phyloP scores from a whole-genome alignment of 2,329 filamentous ascomycete species.

The Xylaria sp. region DNA sequence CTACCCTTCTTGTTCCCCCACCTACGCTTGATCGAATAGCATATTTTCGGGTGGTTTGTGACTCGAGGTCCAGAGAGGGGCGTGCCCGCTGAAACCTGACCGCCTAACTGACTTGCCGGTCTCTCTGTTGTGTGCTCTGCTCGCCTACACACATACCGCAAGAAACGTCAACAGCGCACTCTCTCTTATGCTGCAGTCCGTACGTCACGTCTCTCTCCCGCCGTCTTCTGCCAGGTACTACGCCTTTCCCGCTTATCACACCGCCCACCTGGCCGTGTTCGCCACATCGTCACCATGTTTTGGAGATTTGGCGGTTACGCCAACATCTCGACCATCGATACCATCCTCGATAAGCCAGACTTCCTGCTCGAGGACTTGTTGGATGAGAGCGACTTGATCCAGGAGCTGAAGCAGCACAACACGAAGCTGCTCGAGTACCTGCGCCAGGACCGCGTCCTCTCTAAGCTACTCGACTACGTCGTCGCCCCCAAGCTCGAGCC shows the following conservation, averaged over 20 bases:
- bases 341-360: slow-evolving; percentile 94
- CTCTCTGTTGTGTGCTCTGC: neutral
- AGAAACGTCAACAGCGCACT: neutral
- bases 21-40: too few species aligned
- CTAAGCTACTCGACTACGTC: slow-evolving; percentile 88
- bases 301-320: slow-evolving; percentile 99
- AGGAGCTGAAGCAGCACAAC: slow-evolving; percentile 98
- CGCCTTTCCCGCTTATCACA: neutral
- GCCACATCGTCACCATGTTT: slow-evolving; percentile 76
- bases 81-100: neutral
- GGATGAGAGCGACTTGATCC: slow-evolving; percentile 93
- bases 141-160: neutral
- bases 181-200: slow-evolving; percentile 23
- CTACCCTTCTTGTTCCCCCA: too few species aligned
- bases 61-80: neutral
- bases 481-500: slow-evolving; percentile 74
- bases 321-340: slow-evolving; percentile 95
- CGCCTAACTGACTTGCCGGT: neutral
- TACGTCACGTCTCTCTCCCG: slow-evolving; percentile 6
- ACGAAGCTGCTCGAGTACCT: slow-evolving; percentile 96
- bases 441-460: slow-evolving; percentile 82
- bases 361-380: slow-evolving; percentile 95
- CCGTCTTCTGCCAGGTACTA: neutral
- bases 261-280: slow-evolving; percentile 5
- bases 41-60: too few species aligned